These are phyloP conservation scores for Pezicula neosporulosa DNA, from an alignment of 2,329 filamentous ascomycete genomes.

Conservation along the genomic window DNA sequence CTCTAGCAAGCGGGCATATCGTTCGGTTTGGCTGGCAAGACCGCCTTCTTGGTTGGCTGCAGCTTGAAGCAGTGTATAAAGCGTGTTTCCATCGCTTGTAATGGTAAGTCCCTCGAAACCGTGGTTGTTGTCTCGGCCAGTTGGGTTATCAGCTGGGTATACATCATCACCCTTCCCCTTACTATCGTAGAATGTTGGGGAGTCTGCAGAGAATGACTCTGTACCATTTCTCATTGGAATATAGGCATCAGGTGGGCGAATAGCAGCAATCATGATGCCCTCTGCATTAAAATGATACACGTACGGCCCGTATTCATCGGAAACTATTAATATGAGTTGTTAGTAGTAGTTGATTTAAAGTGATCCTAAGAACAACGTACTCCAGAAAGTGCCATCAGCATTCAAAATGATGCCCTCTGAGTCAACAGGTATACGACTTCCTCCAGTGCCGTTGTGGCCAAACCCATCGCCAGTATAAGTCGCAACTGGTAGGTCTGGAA, in stretches of 20 bases:
- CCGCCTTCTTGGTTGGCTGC: slow-evolving; percentile 62
- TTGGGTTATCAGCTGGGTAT: slow-evolving; percentile 52
- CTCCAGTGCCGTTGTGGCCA: slow-evolving; percentile 56
- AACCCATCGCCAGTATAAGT: slow-evolving; percentile 67
- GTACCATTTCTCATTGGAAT: slow-evolving; percentile 60
- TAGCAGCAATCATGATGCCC: slow-evolving; percentile 59
- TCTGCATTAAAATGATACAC: slow-evolving; percentile 59
- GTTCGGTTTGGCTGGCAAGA: slow-evolving; percentile 47
- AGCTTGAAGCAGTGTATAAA: slow-evolving; percentile 65
- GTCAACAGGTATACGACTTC: slow-evolving; percentile 58
- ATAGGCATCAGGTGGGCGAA: slow-evolving; percentile 61
- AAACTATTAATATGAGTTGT: slow-evolving; percentile 23
- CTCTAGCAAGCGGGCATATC: slow-evolving; percentile 58
- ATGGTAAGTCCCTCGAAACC: slow-evolving; percentile 69
- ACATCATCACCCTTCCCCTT: slow-evolving; percentile 36
- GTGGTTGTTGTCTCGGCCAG: slow-evolving; percentile 69
- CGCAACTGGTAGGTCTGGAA: slow-evolving; percentile 58
- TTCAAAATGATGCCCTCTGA: slow-evolving; percentile 63
- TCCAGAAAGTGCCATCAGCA: slow-evolving; percentile 60
- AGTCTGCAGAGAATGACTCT: slow-evolving; percentile 60
- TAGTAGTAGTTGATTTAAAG: too few relatives aligned
- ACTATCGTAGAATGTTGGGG: slow-evolving; percentile 55
- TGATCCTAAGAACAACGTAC: slow-evolving; percentile 27
- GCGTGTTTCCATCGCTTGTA: slow-evolving; percentile 57
- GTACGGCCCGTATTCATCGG: slow-evolving; percentile 68